These are phyloP conservation scores for Manihot esculenta DNA, from an alignment of 441 rosid species.

Conservation along the genomic window DNA sequence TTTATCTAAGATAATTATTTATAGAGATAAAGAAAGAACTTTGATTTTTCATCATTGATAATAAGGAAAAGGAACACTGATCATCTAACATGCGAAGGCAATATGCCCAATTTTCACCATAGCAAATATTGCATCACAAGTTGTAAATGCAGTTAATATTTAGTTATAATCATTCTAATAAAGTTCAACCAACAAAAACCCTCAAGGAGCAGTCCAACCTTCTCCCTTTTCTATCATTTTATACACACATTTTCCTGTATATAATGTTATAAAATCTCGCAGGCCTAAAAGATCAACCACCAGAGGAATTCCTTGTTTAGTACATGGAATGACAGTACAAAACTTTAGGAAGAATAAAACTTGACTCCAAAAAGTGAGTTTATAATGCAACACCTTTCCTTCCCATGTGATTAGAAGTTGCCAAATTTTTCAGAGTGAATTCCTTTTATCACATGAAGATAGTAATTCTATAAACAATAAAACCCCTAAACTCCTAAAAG, in stretches of 20 bases:
- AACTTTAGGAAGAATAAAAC: background rate
- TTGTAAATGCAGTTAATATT: background rate
- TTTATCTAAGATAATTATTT: constrained; percentile 1
- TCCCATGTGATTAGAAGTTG: background rate
- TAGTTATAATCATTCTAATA: background rate
- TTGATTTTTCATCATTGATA: background rate
- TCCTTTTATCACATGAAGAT: background rate
- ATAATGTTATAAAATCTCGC: background rate
- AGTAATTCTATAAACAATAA: background rate
- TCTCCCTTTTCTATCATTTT: background rate
- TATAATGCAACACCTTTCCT: background rate
- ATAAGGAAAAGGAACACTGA: background rate
- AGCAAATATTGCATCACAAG: background rate
- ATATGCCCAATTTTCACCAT: background rate
- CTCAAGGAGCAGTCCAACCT: background rate
- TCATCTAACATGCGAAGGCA: background rate
- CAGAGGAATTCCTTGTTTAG: background rate
- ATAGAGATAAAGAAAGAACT: background rate
- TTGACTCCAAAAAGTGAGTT: background rate
- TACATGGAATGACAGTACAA: background rate
- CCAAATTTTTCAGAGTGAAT: background rate
- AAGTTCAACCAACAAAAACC: background rate
- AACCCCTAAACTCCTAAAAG: background rate
- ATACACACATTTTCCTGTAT: background rate
- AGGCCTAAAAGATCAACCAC: background rate